Evolutionary conservation across 768 basidiomycete species (phyloP).

Genomic region (Cantharellus cinnabarinus): DNA sequence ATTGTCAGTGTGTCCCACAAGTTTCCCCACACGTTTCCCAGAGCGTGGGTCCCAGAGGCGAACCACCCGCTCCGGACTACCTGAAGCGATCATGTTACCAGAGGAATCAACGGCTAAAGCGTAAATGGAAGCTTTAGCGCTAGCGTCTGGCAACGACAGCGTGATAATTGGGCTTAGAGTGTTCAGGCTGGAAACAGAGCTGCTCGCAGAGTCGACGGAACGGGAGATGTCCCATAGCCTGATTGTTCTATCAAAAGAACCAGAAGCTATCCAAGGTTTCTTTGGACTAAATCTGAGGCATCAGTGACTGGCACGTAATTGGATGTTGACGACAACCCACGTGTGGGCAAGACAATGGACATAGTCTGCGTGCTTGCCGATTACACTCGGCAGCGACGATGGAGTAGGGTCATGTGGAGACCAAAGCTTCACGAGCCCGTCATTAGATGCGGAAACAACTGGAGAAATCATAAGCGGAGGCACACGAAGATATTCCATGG

Average conservation of each 20-base stretch:
- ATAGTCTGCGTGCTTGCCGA: conserved; percentile 72
- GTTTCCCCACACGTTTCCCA: conserved; percentile 59
- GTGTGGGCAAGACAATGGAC: conserved; percentile 61
- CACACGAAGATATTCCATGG: neutral
- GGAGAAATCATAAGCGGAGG: neutral
- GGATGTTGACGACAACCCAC: conserved; percentile 20
- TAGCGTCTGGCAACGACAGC: conserved; percentile 39
- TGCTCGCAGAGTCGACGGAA: conserved; percentile 11
- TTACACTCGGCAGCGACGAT: conserved; percentile 34
- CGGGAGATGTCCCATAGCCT: conserved; percentile 79
- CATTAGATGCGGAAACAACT: conserved; percentile 89
- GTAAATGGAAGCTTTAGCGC: conserved; percentile 53
- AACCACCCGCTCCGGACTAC: conserved; percentile 79
- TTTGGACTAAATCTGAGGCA: conserved; percentile 32
- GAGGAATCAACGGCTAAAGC: conserved; percentile 60
- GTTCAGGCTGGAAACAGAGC: neutral
- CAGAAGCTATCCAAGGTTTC: conserved; percentile 76
- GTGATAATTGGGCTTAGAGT: conserved; percentile 34
- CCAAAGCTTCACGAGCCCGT: conserved; percentile 90
- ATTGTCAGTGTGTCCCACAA: conserved; percentile 95
- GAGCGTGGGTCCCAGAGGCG: conserved; percentile 85
- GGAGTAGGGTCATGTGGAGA: conserved; percentile 47
- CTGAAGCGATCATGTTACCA: conserved; percentile 68
- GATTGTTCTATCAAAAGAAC: conserved; percentile 85
- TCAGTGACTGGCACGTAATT: neutral